A percentile compares a stretch with the other conserved stretches of the same genome.
These are phyloP conservation scores for Fusarium xyrophilum DNA, from an alignment of 2,329 filamentous ascomycete genomes.

Conservation along the genomic window DNA sequence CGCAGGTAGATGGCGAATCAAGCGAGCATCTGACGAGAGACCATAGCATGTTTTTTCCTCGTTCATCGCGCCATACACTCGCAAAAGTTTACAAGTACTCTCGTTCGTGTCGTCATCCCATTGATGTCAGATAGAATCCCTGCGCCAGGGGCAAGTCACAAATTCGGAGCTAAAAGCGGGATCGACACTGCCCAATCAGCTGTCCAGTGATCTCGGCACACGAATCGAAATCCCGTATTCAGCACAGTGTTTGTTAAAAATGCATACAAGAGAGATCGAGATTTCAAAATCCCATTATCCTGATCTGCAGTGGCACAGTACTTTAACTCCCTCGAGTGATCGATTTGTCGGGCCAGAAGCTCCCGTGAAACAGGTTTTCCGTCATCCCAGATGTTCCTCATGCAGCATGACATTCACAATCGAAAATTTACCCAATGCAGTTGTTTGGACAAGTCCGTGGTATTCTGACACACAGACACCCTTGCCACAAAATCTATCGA, in stretches of 20 bases:
- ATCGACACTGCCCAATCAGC: conserved; percentile 12
- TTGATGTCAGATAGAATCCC: background rate
- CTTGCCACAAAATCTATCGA: conserved; percentile 11
- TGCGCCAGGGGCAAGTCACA: background rate
- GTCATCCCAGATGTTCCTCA: background rate
- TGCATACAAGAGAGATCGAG: conserved; percentile 1
- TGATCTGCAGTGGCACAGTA: background rate
- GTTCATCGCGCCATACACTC: background rate
- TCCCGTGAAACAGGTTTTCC: background rate
- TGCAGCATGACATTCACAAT: background rate
- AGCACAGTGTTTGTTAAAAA: conserved; percentile 11
- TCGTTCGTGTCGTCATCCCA: background rate
- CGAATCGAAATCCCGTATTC: background rate
- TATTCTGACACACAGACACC: conserved; percentile 20
- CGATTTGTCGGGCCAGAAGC: background rate
- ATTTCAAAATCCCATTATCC: background rate
- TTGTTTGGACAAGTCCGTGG: background rate
- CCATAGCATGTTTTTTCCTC: conserved; percentile 25
- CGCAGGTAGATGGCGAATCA: conserved; percentile 52
- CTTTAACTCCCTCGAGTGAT: background rate
- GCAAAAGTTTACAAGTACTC: background rate
- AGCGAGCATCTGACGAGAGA: conserved; percentile 25
- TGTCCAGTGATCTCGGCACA: background rate
- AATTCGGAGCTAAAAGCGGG: background rate
- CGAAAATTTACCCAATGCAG: background rate